Conservation (phyloP, 306 rosid genomes). For the Vachellia pachyceras region DNA sequence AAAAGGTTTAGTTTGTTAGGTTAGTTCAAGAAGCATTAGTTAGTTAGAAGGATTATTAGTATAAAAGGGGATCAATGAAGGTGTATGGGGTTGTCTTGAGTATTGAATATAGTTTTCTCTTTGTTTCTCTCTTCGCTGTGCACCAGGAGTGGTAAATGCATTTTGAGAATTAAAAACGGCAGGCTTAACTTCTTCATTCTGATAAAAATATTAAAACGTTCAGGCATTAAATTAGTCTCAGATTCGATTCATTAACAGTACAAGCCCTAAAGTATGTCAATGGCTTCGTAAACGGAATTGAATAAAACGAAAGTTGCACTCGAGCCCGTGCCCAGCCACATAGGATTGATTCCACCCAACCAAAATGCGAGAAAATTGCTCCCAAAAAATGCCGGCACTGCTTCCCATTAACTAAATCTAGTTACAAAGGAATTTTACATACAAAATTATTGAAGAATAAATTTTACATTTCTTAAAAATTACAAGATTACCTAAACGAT, state of each 20-base stretch:
- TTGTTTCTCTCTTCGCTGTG: too few species aligned
- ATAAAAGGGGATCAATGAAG: too few species aligned
- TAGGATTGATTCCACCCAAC: too few species aligned
- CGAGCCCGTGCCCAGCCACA: too few species aligned
- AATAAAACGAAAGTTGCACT: background rate
- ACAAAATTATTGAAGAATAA: constrained; percentile 50
- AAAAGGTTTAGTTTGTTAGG: too few species aligned
- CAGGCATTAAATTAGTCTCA: background rate
- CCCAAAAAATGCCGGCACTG: constrained; percentile 41
- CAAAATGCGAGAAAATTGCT: constrained; percentile 26
- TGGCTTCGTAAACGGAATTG: background rate
- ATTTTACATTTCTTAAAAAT: constrained; percentile 46
- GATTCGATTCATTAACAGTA: background rate
- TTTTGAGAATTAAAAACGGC: background rate
- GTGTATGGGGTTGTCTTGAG: too few species aligned
- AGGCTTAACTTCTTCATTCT: background rate
- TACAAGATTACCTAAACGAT: constrained; percentile 52
- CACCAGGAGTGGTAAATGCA: background rate
- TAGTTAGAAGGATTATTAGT: too few species aligned
- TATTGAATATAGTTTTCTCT: too few species aligned
- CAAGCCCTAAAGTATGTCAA: background rate
- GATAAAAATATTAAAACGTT: background rate
- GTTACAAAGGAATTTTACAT: constrained; percentile 58
- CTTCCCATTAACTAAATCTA: constrained; percentile 55
- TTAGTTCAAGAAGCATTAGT: too few species aligned